A percentile compares a stretch with the other conserved stretches of the same genome.
phyloP scores from a whole-genome alignment of 148 eudicot genomes.

The Chenopodium album region DNA sequence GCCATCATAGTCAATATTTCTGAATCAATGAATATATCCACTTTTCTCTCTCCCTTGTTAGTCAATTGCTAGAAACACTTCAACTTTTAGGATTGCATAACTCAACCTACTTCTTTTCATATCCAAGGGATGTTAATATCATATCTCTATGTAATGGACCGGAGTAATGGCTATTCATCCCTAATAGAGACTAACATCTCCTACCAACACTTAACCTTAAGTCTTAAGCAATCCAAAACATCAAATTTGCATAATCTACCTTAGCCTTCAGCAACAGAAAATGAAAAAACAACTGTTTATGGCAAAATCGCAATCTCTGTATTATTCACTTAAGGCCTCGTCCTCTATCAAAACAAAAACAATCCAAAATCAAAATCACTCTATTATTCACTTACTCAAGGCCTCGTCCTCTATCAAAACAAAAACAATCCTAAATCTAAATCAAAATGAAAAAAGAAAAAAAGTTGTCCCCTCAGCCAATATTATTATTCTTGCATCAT shows the following conservation, averaged over 20 bases:
- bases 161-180: not conserved
- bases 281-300: too few relatives aligned
- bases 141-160: not conserved
- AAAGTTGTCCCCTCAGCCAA: not conserved
- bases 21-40: not conserved
- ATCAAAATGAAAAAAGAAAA: not conserved
- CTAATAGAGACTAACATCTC: not conserved
- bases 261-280: not conserved
- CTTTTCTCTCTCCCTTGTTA: too few relatives aligned
- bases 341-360: not conserved
- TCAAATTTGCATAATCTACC: not conserved
- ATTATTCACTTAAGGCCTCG: not conserved
- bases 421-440: not conserved
- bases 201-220: not conserved
- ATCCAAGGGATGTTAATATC: not conserved
- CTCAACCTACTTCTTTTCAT: not conserved
- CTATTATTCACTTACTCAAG: not conserved
- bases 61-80: not conserved
- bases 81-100: not conserved
- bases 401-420: not conserved
- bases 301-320: not conserved
- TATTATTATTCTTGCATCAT: not conserved
- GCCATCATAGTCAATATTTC: not conserved
- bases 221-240: not conserved
- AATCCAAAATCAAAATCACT: not conserved